Conservation (phyloP, 1,284 basidiomycete genomes). For the Moesziomyces antarcticus region DNA sequence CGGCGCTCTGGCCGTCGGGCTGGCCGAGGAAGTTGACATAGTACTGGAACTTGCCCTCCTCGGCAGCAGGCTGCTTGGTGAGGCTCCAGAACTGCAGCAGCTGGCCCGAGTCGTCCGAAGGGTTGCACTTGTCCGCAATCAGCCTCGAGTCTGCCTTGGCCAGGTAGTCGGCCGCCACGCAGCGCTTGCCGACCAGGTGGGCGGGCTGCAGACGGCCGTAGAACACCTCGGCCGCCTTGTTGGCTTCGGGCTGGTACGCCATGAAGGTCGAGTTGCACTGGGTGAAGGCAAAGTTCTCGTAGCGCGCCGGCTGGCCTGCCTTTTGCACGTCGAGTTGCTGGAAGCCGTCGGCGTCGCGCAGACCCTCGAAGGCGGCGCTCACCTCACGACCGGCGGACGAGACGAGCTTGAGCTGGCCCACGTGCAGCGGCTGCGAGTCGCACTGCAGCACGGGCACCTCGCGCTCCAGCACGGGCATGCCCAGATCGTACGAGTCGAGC, state of each 20-base stretch:
- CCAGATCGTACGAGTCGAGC: slow-evolving; percentile 39
- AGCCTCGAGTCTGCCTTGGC: slow-evolving; percentile 16
- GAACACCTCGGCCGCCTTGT: slow-evolving; percentile 42
- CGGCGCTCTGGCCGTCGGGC: slow-evolving; percentile 19
- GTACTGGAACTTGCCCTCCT: slow-evolving; percentile 21
- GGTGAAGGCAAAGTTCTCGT: slow-evolving; percentile 47
- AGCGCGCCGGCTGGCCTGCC: slow-evolving; percentile 19
- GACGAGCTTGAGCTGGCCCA: slow-evolving; percentile 38
- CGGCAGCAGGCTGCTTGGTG: slow-evolving; percentile 37
- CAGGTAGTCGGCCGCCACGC: slow-evolving; percentile 38
- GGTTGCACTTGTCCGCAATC: slow-evolving; percentile 37
- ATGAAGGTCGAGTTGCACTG: slow-evolving; percentile 36
- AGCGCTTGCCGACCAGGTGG: slow-evolving; percentile 36
- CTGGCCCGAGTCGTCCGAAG: slow-evolving; percentile 48
- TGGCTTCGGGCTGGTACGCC: slow-evolving; percentile 35
- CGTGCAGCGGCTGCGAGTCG: slow-evolving; percentile 22
- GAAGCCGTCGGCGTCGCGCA: slow-evolving; percentile 38
- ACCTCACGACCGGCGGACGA: slow-evolving; percentile 23
- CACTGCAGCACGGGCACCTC: slow-evolving; percentile 36
- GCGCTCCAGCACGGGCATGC: slow-evolving; percentile 35
- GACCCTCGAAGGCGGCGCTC: slow-evolving; percentile 41
- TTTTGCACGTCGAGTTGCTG: slow-evolving; percentile 47
- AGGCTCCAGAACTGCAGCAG: slow-evolving; percentile 49
- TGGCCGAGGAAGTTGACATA: slow-evolving; percentile 49
- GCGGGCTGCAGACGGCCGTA: slow-evolving; percentile 49